Evolutionary conservation across 495 filamentous ascomycete species (phyloP).

Genomic region (Aspergillus campestris): DNA sequence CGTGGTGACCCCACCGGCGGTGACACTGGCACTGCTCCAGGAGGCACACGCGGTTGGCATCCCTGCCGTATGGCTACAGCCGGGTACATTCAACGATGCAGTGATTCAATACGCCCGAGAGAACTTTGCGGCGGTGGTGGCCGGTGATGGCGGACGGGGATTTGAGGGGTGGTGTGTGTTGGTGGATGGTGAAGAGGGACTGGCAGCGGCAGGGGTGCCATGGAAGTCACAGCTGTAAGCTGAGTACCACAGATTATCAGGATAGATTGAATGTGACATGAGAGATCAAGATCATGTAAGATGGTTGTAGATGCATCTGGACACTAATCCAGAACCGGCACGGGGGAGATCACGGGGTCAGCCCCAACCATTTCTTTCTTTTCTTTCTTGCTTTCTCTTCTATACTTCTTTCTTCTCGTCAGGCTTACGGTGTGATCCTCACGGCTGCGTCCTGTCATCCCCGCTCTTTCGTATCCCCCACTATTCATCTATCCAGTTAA

Average conservation of each 20-base stretch:
- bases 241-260: slow-evolving; percentile 1
- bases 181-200: slow-evolving; percentile 72
- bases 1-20: slow-evolving; percentile 75
- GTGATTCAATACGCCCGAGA: slow-evolving; percentile 58
- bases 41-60: slow-evolving; percentile 77
- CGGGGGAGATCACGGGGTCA: too few species aligned
- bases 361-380: too few species aligned
- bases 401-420: slow-evolving; percentile 1
- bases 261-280: background rate
- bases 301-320: too few species aligned
- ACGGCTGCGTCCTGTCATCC: slow-evolving; percentile 23
- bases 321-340: too few species aligned
- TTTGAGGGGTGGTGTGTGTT: slow-evolving; percentile 86
- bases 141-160: slow-evolving; percentile 55
- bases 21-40: slow-evolving; percentile 60
- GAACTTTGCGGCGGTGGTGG: slow-evolving; percentile 63
- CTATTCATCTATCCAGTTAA: background rate
- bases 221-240: slow-evolving; percentile 30
- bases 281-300: background rate
- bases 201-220: slow-evolving; percentile 51
- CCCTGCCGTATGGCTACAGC: slow-evolving; percentile 82
- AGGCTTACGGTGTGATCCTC: background rate
- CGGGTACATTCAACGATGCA: slow-evolving; percentile 72
- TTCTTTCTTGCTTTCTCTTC: background rate
- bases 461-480: background rate